Evolutionary conservation across 345 rosid species (phyloP).

Genomic region (Reutealis trisperma): DNA sequence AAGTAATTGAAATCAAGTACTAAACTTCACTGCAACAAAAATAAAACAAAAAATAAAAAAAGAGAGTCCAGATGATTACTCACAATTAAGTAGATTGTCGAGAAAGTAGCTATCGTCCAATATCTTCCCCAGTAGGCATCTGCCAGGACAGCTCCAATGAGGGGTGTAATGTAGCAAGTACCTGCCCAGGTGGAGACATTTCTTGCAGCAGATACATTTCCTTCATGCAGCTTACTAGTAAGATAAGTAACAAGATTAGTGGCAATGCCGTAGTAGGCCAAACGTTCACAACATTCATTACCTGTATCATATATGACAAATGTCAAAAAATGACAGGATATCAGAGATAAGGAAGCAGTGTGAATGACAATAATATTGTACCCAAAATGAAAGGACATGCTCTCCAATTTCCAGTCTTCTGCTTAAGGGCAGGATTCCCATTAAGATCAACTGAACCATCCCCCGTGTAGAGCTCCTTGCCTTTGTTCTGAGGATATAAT

Average conservation of each 20-base stretch:
- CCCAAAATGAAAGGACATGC: conserved; percentile 95
- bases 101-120: conserved; percentile 92
- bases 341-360: neutral
- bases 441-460: conserved; percentile 87
- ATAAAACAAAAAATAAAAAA: neutral
- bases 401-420: conserved; percentile 89
- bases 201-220: conserved; percentile 87
- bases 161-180: conserved; percentile 92
- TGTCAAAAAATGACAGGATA: conserved; percentile 18
- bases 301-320: conserved; percentile 40
- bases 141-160: conserved; percentile 83
- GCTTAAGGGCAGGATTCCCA: conserved; percentile 76
- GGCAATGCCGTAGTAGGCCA: conserved; percentile 93
- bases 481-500: conserved; percentile 36
- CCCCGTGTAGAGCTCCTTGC: conserved; percentile 57
- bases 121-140: conserved; percentile 99
- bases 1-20: neutral
- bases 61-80: conserved; percentile 5
- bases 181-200: conserved; percentile 89
- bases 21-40: neutral
- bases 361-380: conserved; percentile 18
- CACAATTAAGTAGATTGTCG: conserved; percentile 78
- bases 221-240: conserved; percentile 73
- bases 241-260: conserved; percentile 88
- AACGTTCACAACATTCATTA: conserved; percentile 89